A percentile compares a stretch with the other conserved stretches of the same genome.
These are phyloP conservation scores for Physcia stellaris DNA, from an alignment of 495 filamentous ascomycete species.

Conservation along the genomic window DNA sequence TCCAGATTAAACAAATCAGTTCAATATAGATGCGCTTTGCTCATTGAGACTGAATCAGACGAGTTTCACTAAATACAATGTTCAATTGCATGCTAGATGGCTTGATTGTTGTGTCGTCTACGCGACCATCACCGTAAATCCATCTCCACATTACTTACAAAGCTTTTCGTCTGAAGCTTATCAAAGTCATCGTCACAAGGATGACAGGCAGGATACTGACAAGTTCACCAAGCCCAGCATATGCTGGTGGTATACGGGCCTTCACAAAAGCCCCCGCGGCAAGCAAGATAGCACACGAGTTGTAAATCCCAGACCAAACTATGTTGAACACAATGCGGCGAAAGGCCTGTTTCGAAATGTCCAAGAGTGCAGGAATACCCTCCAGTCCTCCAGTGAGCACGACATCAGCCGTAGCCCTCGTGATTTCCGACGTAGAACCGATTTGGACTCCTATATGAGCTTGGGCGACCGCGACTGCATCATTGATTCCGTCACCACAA, in stretches of 20 bases:
- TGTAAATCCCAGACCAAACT: slow-evolving; percentile 60
- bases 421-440: slow-evolving; percentile 47
- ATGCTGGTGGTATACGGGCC: slow-evolving; percentile 54
- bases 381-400: slow-evolving; percentile 46
- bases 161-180: no score
- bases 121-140: no score
- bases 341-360: slow-evolving; percentile 40
- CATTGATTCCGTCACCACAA: slow-evolving; percentile 71
- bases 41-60: no score
- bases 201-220: slow-evolving; percentile 71
- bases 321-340: slow-evolving; percentile 57
- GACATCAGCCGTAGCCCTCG: slow-evolving; percentile 53
- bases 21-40: no score
- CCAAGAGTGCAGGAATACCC: slow-evolving; percentile 45
- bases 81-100: no score
- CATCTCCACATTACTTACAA: no score
- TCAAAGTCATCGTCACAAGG: no score
- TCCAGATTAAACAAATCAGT: no score
- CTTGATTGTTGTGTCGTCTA: no score
- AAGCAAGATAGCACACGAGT: slow-evolving; percentile 55
- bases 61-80: no score
- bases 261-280: slow-evolving; percentile 55
- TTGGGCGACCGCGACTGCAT: slow-evolving; percentile 57
- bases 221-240: slow-evolving; percentile 63
- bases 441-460: slow-evolving; percentile 65